Base-by-base conservation (phyloP, 2,329 filamentous ascomycete species). In the Diplodia corticola region DNA sequence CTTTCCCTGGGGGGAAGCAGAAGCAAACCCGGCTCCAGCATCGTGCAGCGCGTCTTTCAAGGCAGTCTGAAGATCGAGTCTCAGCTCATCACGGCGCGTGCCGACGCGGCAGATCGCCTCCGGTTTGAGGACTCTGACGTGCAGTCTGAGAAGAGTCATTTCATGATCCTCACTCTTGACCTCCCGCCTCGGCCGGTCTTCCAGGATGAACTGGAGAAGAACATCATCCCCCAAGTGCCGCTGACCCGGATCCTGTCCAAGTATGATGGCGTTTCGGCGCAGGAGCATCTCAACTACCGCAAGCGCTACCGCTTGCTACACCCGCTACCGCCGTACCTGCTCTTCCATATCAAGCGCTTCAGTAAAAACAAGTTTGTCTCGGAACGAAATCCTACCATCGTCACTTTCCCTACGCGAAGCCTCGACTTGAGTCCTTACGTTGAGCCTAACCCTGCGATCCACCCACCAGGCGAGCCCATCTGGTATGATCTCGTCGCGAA, bases 301-400 rank as follows among this genome's bases (percentile, higher is more conserved):
- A 91, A 94, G 73, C 89, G 95, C 37, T 97, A 97, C 80, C 88
- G 94, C 17, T 84, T 99, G 4, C 81, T 96, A 55, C 93, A 97
- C 73, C 95, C 95, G 0, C 84, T 99, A 0, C 95, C 95, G 0
- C 94, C 93, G 0, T 98, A 90, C 75, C 87, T 99, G 20, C 83
- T 95, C 63, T 92, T 99, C 81, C 94, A 99, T 81, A 89, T 98
- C 81, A 98, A 98, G 82, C 92, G 95, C 71, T 99, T 99, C 84
- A 92, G 89, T 71, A 89, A 91, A 70, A 99, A 99, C 83, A 97
- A 97, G 77, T 99, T 99, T 75, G 91, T 99, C 22, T 87, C 90
- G 2, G 94, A 98, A 80, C 91, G 95, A 60, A 99, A 99, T 77
- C 95, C 94, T 0, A 99, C 95, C 10, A 99, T 99, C 73, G 95